Conservation (phyloP, 768 basidiomycete genomes). For the Leccinum boreale region DNA sequence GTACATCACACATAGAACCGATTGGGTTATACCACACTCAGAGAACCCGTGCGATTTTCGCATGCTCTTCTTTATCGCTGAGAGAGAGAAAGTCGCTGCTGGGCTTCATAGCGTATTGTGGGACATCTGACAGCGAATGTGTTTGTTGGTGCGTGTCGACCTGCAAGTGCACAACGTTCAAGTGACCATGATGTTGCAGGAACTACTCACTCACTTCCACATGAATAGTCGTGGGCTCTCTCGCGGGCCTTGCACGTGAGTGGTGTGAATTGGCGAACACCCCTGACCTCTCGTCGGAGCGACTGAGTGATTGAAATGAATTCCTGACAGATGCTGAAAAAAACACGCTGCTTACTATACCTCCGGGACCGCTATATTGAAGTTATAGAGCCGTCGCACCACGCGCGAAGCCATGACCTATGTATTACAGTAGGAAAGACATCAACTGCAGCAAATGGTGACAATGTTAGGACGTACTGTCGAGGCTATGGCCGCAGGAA, state of each 20-base stretch:
- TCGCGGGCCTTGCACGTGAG: slow-evolving; percentile 14
- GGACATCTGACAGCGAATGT: slow-evolving; percentile 23
- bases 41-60: slow-evolving; percentile 12
- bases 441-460: background rate
- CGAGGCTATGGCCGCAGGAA: slow-evolving; percentile 56
- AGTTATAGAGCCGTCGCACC: slow-evolving; percentile 58
- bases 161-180: slow-evolving; percentile 10
- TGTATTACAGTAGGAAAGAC: background rate
- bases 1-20: background rate
- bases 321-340: background rate
- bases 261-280: slow-evolving; percentile 16
- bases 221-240: slow-evolving; percentile 25
- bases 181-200: background rate
- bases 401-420: slow-evolving; percentile 60
- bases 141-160: slow-evolving; percentile 30
- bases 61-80: slow-evolving; percentile 18
- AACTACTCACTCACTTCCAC: slow-evolving; percentile 30
- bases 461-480: slow-evolving; percentile 36
- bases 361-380: slow-evolving; percentile 28
- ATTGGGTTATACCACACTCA: background rate
- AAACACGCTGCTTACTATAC: slow-evolving; percentile 25
- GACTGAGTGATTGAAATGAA: slow-evolving; percentile 11
- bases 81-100: slow-evolving; percentile 22
- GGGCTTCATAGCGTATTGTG: slow-evolving; percentile 23
- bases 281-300: slow-evolving; percentile 18